Evolutionary conservation across 441 rosid species (phyloP), one percentile per base, ranked within the genome.

Genomic region (Macaranga tanarius): DNA sequence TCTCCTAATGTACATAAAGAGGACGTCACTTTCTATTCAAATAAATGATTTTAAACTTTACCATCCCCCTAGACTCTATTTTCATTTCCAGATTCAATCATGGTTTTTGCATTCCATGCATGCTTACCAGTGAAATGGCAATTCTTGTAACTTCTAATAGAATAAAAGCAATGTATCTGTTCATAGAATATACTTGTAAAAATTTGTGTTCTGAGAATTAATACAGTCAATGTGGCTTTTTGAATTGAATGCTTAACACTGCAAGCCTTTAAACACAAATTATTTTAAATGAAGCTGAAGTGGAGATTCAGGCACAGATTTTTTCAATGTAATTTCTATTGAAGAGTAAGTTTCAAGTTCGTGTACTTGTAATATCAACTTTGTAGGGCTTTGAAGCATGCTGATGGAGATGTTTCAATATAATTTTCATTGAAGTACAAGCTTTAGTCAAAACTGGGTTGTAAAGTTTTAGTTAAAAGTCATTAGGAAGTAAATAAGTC

Each of bases 71-170:
- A 2, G 22, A 63, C 40, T 13, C 60, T 66, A 34, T 28, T 73
- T 42, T 7, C 48, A 28, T 54, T 23, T 55, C 28, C 22, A 1
- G 17, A 45, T 42, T 56, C 25, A 71, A 45, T 69, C 25, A 17
- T 22, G n/a, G 47, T 42, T 31, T 52, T 51, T 67, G 9, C 56
- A 13, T 22, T 52, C 26, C 42, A n/a, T 50, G 28, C 20, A 6
- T 17, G 16, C 4, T 44, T 16, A 44, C 42, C 2, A 10, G 20
- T 62, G 26, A 11, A 34, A 25, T 26, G 25, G 19, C 47, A 59
- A 60, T 25, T 19, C 48, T 59, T 47, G 8, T 38, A 72, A 58
- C 20, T 28, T 31, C 73, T 70, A 48, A 47, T 60, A 4, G 19
- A 45, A 7, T 5, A 45, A 48, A 42, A 58, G 3, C 42, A 25